Evolutionary conservation across 805 yeast species (phyloP).

Genomic region (Schizosaccharomyces octosporus): DNA sequence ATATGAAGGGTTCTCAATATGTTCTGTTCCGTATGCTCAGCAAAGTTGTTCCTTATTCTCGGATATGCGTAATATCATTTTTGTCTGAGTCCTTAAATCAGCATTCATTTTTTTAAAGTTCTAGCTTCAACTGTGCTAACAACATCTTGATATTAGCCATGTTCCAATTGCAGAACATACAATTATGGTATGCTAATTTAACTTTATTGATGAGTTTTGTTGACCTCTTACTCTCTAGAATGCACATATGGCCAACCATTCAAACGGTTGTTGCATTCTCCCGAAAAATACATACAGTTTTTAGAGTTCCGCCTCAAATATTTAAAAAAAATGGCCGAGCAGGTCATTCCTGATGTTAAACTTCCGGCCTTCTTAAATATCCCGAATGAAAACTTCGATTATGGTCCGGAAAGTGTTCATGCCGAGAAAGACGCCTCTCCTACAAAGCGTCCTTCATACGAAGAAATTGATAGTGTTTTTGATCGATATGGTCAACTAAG

Average conservation of each 20-base stretch:
- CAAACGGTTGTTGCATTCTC: conserved; percentile 18
- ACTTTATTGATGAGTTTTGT: too few species aligned
- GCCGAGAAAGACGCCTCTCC: too few species aligned
- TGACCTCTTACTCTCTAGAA: conserved; percentile 9
- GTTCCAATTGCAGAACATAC: conserved; percentile 61
- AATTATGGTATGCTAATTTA: conserved; percentile 22
- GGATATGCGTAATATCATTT: too few species aligned
- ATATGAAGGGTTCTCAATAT: too few species aligned
- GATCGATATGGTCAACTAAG: background rate
- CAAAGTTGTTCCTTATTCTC: too few species aligned
- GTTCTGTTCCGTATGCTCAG: too few species aligned
- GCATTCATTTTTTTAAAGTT: background rate
- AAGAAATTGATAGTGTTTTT: background rate
- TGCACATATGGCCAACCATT: conserved; percentile 64
- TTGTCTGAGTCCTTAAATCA: too few species aligned
- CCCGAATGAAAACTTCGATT: background rate
- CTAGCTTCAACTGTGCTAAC: background rate
- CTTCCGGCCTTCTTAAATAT: background rate
- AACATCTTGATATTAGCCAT: conserved; percentile 19
- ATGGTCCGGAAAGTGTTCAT: too few species aligned
- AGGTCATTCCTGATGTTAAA: background rate
- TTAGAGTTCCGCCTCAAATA: background rate
- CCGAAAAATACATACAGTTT: background rate
- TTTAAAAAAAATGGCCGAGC: background rate
- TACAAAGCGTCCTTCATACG: too few species aligned